Evolutionary conservation across 164 flowering plant species (phyloP).

Genomic region (Macadamia integrifolia): DNA sequence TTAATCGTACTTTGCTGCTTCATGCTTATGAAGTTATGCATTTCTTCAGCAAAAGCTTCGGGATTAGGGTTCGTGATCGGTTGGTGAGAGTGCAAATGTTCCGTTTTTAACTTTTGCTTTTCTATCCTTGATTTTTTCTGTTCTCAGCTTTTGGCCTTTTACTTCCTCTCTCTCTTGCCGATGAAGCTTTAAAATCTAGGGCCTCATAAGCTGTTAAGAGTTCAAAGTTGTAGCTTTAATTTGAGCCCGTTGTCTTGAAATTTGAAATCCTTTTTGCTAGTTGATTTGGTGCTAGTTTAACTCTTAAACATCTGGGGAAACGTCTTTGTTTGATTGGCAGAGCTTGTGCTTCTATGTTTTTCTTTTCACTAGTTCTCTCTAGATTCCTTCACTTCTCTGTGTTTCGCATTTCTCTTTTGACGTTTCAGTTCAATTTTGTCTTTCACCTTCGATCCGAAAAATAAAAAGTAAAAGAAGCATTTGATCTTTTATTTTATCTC

Average conservation of each 20-base stretch:
- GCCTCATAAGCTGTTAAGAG: neutral
- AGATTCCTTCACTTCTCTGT: neutral
- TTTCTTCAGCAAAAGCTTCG: neutral
- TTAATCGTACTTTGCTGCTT: neutral
- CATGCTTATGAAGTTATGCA: neutral
- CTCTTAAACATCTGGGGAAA: neutral
- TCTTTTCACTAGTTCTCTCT: neutral
- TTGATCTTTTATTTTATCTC: no score
- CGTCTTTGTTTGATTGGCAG: neutral
- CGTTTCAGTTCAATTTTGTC: neutral
- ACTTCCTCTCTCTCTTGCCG: conserved; percentile 5
- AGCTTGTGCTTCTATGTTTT: neutral
- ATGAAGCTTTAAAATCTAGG: conserved; percentile 11
- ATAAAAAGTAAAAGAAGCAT: neutral
- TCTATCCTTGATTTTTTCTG: neutral
- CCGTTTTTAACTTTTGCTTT: neutral
- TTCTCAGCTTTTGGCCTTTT: neutral
- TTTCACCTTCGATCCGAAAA: neutral
- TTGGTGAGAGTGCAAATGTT: neutral
- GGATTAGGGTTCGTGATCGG: neutral
- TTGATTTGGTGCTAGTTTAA: neutral
- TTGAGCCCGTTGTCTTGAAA: neutral
- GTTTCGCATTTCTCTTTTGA: neutral
- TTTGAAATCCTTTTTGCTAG: conserved; percentile 1
- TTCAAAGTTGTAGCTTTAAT: neutral